Conservation (phyloP, 805 yeast species). For the Isabelozyma rhagii region DNA sequence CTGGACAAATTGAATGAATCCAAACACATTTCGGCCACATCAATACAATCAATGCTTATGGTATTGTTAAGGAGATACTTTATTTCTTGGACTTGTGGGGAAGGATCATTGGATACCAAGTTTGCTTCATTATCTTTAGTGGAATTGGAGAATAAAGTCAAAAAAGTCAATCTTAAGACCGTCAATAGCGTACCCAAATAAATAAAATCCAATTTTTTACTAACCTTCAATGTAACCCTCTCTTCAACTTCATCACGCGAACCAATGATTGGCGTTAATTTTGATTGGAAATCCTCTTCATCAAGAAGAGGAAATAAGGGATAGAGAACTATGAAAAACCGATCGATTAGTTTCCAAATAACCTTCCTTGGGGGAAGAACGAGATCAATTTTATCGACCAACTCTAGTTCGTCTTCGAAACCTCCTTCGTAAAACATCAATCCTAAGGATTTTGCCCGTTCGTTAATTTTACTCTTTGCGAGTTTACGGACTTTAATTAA, state of each 20-base stretch:
- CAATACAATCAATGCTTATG: conserved; percentile 24
- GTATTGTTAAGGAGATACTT: conserved; percentile 27
- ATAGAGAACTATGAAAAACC: conserved; percentile 42
- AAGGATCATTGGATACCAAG: conserved; percentile 19
- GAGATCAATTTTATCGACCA: conserved; percentile 27
- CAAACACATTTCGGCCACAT: conserved; percentile 32
- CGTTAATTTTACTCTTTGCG: conserved; percentile 7
- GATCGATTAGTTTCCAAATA: conserved; percentile 35
- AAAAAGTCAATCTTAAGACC: conserved; percentile 30
- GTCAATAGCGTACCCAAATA: conserved; percentile 30
- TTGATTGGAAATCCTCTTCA: conserved; percentile 18
- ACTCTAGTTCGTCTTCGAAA: conserved; percentile 18
- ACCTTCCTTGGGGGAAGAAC: conserved; percentile 34
- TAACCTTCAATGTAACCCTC: conserved; percentile 12
- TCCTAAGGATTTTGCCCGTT: conserved; percentile 19
- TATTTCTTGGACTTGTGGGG: conserved; percentile 2
- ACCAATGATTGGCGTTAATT: conserved; percentile 12
- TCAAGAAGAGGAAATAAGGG: conserved; percentile 45
- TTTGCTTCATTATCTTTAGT: conserved; percentile 21
- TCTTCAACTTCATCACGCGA: conserved; percentile 23
- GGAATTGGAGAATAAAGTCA: conserved; percentile 30
- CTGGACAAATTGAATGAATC: conserved; percentile 31
- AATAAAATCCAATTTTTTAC: conserved; percentile 29
- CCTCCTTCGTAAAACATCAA: conserved; percentile 28
- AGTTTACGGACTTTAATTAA: background rate